A percentile compares a stretch with the other conserved stretches of the same genome.
These are phyloP conservation scores for Perilla frutescens DNA, from an alignment of 257 asterid genomes.

Conservation along the genomic window DNA sequence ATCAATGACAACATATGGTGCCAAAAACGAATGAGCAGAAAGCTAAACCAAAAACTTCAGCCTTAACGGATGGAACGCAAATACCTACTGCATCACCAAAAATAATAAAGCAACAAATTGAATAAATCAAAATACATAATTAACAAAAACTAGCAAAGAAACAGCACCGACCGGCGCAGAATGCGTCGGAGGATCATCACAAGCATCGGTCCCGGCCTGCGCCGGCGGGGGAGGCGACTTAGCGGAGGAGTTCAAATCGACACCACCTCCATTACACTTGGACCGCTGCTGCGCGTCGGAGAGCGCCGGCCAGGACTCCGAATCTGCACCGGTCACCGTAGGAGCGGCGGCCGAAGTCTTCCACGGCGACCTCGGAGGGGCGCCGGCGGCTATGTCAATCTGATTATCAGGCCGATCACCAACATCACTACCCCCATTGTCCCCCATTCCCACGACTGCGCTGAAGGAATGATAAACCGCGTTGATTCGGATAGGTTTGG, in stretches of 20 bases:
- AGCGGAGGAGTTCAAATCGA: constrained; percentile 34
- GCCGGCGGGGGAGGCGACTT: constrained; percentile 41
- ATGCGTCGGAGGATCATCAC: constrained; percentile 46
- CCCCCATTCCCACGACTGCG: constrained; percentile 50
- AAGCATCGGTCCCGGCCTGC: constrained; percentile 30
- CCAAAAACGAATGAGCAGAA: constrained; percentile 6
- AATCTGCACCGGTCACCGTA: constrained; percentile 52
- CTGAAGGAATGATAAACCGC: background rate
- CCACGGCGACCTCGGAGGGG: constrained; percentile 79
- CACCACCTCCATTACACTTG: constrained; percentile 39
- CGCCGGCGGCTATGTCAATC: constrained; percentile 41
- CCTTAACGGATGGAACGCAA: background rate
- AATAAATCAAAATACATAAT: background rate
- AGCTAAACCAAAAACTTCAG: constrained; percentile 14
- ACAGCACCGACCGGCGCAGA: constrained; percentile 45
- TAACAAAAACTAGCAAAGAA: constrained; percentile 13
- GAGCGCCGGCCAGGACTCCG: constrained; percentile 87
- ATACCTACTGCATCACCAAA: constrained; percentile 32
- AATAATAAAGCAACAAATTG: background rate
- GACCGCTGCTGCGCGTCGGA: constrained; percentile 64
- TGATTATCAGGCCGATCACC: constrained; percentile 53
- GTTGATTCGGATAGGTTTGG: constrained; percentile 22
- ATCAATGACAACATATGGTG: background rate
- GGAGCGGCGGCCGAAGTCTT: constrained; percentile 59
- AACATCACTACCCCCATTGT: constrained; percentile 47